phyloP scores from a whole-genome alignment of 2,329 filamentous ascomycete genomes.

The Claviceps maximensis region DNA sequence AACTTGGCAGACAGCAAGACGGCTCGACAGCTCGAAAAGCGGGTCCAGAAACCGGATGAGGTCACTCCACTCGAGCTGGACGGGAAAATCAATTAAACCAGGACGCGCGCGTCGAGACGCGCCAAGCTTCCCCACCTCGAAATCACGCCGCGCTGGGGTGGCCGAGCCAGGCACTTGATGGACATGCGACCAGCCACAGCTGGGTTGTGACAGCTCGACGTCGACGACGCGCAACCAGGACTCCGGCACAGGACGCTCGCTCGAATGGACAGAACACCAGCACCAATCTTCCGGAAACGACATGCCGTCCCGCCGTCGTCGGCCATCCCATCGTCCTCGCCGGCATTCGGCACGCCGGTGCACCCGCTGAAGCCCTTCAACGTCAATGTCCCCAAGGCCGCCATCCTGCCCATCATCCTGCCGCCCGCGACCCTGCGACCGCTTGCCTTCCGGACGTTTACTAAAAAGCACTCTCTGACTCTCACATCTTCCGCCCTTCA shows the following conservation, averaged over 20 bases:
- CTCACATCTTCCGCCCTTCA: constrained; percentile 78
- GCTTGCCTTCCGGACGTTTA: constrained; percentile 88
- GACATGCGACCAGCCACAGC: neutral
- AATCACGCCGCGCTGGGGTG: neutral
- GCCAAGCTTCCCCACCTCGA: neutral
- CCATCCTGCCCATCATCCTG: constrained; percentile 77
- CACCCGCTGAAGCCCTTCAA: constrained; percentile 60
- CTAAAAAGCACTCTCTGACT: constrained; percentile 92
- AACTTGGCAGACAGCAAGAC: neutral
- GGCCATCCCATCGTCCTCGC: constrained; percentile 73
- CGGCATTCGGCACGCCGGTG: constrained; percentile 76
- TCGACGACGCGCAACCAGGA: neutral
- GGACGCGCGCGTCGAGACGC: constrained; percentile 24
- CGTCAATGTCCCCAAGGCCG: constrained; percentile 38
- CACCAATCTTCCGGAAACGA: constrained; percentile 24
- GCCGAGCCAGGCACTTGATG: neutral
- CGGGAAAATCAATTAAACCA: constrained; percentile 20
- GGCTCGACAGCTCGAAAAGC: neutral
- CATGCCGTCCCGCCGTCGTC: constrained; percentile 29
- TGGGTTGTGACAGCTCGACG: constrained; percentile 1
- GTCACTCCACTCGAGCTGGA: constrained; percentile 20
- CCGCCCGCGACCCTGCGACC: constrained; percentile 78
- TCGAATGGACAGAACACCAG: constrained; percentile 26
- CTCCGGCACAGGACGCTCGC: neutral
- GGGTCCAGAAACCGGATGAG: constrained; percentile 14